phyloP scores from a whole-genome alignment of 805 yeast species.

The Ogataea glucozyma region DNA sequence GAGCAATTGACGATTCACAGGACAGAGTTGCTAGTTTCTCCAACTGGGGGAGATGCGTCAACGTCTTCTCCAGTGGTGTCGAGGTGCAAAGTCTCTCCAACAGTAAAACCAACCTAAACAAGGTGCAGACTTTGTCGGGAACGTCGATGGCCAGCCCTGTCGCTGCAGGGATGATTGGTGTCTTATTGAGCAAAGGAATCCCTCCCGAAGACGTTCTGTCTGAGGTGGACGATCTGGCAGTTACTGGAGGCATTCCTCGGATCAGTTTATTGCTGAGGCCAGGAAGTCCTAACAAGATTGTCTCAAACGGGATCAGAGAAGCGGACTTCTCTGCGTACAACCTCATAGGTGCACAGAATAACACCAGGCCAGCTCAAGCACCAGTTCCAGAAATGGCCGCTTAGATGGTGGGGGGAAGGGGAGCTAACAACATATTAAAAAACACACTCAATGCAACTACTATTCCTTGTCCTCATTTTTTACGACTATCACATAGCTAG shows the following conservation, averaged over 20 bases:
- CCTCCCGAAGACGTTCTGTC: constrained; percentile 42
- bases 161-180: constrained; percentile 65
- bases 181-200: constrained; percentile 54
- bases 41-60: constrained; percentile 94
- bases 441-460: neutral
- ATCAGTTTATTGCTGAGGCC: constrained; percentile 47
- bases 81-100: constrained; percentile 57
- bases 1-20: constrained; percentile 77
- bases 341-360: neutral
- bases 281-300: constrained; percentile 63
- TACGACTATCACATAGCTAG: too few relatives aligned
- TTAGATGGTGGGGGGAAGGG: neutral
- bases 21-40: constrained; percentile 76
- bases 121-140: constrained; percentile 54
- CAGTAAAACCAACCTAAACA: constrained; percentile 19
- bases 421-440: too few relatives aligned
- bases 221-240: constrained; percentile 46
- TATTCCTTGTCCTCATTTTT: too few relatives aligned
- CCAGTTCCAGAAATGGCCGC: neutral
- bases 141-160: constrained; percentile 83
- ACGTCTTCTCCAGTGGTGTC: constrained; percentile 82
- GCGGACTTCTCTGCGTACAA: constrained; percentile 8
- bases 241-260: constrained; percentile 48
- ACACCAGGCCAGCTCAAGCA: neutral
- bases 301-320: constrained; percentile 31